Percentiles rank a stretch among this genome's conserved stretches.
Conservation (phyloP, 169 alveolate species). For the Plasmodium vivax region DNA sequence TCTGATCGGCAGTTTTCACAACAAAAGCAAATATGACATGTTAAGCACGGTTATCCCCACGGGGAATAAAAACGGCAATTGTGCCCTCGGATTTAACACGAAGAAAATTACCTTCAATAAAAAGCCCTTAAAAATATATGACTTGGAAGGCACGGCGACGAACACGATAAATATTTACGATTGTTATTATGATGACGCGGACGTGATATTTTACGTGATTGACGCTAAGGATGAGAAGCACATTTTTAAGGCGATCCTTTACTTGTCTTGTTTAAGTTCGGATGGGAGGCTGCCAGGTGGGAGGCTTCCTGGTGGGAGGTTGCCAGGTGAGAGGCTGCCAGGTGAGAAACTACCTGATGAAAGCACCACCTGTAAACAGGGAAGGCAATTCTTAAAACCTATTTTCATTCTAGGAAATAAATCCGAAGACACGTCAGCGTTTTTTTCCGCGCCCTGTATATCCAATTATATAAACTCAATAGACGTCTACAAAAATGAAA, state of each 20-base stretch:
- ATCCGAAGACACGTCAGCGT: constrained; percentile 44
- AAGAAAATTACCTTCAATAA: constrained; percentile 44
- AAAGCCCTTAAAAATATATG: constrained; percentile 51
- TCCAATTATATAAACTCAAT: constrained; percentile 49
- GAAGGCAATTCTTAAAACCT: constrained; percentile 34
- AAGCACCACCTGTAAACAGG: not conserved
- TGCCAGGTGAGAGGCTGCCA: too few relatives aligned
- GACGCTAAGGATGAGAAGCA: constrained; percentile 60
- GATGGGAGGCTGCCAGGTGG: not conserved
- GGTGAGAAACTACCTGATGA: not conserved
- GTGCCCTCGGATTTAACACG: constrained; percentile 73
- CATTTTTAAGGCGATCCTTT: constrained; percentile 52
- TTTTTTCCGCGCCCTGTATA: constrained; percentile 71
- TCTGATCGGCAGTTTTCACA: constrained; percentile 45
- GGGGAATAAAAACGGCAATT: not conserved
- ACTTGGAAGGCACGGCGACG: constrained; percentile 48
- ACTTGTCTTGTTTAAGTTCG: constrained; percentile 25
- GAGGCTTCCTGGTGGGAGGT: not conserved
- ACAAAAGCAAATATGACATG: constrained; percentile 66
- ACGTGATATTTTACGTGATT: constrained; percentile 65
- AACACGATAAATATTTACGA: constrained; percentile 64
- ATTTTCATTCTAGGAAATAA: constrained; percentile 56
- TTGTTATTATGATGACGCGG: constrained; percentile 67
- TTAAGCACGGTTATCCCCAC: constrained; percentile 5
- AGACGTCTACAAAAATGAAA: constrained; percentile 50